These are phyloP conservation scores for Ramaria rubella DNA, from an alignment of 768 basidiomycete genomes.

Conservation along the genomic window DNA sequence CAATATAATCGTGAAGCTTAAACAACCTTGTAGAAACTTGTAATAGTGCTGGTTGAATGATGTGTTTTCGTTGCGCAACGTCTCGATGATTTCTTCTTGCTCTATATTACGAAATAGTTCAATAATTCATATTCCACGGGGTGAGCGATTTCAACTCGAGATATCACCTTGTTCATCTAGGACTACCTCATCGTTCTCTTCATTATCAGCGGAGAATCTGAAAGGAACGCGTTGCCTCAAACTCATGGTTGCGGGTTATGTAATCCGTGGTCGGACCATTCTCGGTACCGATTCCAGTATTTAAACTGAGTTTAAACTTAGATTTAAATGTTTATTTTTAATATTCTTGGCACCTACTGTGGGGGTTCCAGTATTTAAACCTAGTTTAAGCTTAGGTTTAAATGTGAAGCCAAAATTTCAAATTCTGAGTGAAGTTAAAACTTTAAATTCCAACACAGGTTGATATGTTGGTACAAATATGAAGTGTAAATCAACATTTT, in stretches of 20 bases:
- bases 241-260: not conserved
- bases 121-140: not conserved
- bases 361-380: too few species aligned
- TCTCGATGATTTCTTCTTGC: conserved; percentile 53
- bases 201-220: conserved; percentile 28
- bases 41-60: conserved; percentile 37
- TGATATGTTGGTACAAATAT: too few species aligned
- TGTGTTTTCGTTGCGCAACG: conserved; percentile 39
- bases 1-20: conserved; percentile 42
- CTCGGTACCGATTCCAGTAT: too few species aligned
- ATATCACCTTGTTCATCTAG: conserved; percentile 41
- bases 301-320: too few species aligned
- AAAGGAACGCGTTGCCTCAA: conserved; percentile 40
- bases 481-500: too few species aligned
- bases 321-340: too few species aligned
- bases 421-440: too few species aligned
- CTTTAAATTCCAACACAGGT: too few species aligned
- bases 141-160: not conserved
- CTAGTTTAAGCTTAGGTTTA: too few species aligned
- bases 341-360: too few species aligned
- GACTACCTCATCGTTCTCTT: conserved; percentile 22
- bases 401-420: too few species aligned
- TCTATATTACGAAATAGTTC: conserved; percentile 32
- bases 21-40: conserved; percentile 33
- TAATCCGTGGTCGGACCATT: too few species aligned